phyloP scores from a whole-genome alignment of 805 yeast genomes.

The Lipomyces orientalis region DNA sequence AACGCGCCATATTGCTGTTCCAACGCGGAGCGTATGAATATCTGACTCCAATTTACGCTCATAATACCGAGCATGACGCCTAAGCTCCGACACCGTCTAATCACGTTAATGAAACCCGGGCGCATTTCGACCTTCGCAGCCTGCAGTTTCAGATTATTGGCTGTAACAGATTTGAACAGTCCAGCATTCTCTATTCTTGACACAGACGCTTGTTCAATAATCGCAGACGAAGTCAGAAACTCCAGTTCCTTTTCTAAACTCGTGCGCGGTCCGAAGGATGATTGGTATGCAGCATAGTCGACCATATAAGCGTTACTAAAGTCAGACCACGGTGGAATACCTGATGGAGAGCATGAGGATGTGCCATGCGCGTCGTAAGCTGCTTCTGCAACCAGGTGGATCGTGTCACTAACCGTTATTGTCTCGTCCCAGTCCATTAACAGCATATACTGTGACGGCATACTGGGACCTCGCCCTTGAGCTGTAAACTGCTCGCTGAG shows the following conservation, averaged over 20 bases:
- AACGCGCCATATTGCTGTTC: not conserved
- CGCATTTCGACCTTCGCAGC: slow-evolving; percentile 23
- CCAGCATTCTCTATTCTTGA: slow-evolving; percentile 31
- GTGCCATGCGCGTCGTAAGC: slow-evolving; percentile 24
- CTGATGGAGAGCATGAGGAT: not conserved
- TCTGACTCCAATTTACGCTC: slow-evolving; percentile 38
- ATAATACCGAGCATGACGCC: slow-evolving; percentile 20
- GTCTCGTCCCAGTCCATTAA: slow-evolving; percentile 40
- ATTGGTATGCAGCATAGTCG: slow-evolving; percentile 23
- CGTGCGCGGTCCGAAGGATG: slow-evolving; percentile 6
- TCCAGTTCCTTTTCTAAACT: slow-evolving; percentile 16
- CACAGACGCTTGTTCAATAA: slow-evolving; percentile 34
- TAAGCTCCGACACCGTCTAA: not conserved
- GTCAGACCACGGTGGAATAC: slow-evolving; percentile 26
- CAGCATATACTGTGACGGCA: not conserved
- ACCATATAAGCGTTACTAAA: slow-evolving; percentile 30
- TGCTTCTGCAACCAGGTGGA: slow-evolving; percentile 34
- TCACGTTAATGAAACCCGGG: slow-evolving; percentile 19
- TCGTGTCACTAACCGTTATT: slow-evolving; percentile 34
- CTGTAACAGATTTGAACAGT: slow-evolving; percentile 30
- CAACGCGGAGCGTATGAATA: slow-evolving; percentile 20
- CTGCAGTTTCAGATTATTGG: slow-evolving; percentile 14
- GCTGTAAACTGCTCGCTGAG: not conserved
- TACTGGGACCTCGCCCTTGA: not conserved
- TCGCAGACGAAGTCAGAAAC: slow-evolving; percentile 14